These are phyloP conservation scores for Oryza glaberrima DNA, from an alignment of 176 grass and related monocot species.

Conservation along the genomic window DNA sequence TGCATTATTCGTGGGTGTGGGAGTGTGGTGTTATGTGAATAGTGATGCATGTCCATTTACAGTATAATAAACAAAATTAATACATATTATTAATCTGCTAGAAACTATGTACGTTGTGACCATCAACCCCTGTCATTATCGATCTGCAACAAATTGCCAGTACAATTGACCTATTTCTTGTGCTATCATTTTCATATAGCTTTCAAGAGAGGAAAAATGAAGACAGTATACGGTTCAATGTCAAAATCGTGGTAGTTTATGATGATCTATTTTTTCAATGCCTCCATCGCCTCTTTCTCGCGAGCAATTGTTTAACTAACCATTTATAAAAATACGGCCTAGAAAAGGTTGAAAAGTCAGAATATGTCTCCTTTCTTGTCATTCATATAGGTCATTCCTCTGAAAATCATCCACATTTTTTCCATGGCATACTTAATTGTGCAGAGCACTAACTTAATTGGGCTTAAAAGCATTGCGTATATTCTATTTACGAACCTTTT, in stretches of 20 bases:
- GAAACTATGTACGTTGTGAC: too few species aligned
- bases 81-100: too few species aligned
- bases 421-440: not conserved
- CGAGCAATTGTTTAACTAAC: not conserved
- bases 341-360: not conserved
- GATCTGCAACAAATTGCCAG: not conserved
- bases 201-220: not conserved
- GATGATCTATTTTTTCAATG: not conserved
- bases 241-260: constrained; percentile 21
- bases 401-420: not conserved
- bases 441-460: not conserved
- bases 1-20: too few species aligned
- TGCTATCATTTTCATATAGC: not conserved
- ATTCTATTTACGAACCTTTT: not conserved
- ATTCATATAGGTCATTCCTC: not conserved
- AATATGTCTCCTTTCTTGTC: not conserved
- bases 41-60: too few species aligned
- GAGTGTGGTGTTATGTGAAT: too few species aligned
- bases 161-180: not conserved
- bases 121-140: not conserved
- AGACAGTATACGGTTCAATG: not conserved
- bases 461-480: not conserved
- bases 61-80: too few species aligned
- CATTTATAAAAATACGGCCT: too few species aligned
- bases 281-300: not conserved